Percentiles rank a stretch among this genome's conserved stretches.
Conservation (phyloP, 2,329 filamentous ascomycete genomes). For the Alternaria consortialis region DNA sequence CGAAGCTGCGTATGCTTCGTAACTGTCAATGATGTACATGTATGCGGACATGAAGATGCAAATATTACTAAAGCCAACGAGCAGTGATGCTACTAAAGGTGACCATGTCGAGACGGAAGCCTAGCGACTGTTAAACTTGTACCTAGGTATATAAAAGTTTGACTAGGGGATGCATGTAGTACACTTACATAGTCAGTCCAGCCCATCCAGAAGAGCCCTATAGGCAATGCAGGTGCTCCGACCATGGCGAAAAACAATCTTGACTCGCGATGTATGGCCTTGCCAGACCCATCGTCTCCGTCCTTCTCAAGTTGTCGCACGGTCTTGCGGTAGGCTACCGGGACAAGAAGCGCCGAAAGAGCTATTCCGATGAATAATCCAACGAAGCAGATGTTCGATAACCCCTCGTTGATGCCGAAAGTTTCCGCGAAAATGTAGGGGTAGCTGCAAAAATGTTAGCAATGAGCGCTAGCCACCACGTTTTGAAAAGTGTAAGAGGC, state of each 20-base stretch:
- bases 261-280: constrained; percentile 60
- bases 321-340: constrained; percentile 51
- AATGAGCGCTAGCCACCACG: not conserved
- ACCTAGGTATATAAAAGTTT: not conserved
- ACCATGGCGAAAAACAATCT: constrained; percentile 64
- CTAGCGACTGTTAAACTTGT: not conserved
- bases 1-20: constrained; percentile 62
- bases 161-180: not conserved
- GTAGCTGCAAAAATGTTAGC: constrained; percentile 4
- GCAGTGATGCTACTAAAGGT: constrained; percentile 56
- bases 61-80: constrained; percentile 31
- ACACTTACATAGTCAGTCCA: constrained; percentile 58
- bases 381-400: constrained; percentile 59
- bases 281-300: constrained; percentile 50
- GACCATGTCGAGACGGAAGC: constrained; percentile 12
- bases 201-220: constrained; percentile 67
- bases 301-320: constrained; percentile 33
- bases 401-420: constrained; percentile 56
- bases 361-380: constrained; percentile 57
- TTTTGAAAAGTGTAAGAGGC: not conserved
- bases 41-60: constrained; percentile 59
- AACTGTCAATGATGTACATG: constrained; percentile 67
- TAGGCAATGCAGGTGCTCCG: constrained; percentile 59
- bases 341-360: constrained; percentile 51
- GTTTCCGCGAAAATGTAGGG: constrained; percentile 61